Base-by-base conservation (phyloP, 106 monocot species). In the Apostasia shenzhenica region DNA sequence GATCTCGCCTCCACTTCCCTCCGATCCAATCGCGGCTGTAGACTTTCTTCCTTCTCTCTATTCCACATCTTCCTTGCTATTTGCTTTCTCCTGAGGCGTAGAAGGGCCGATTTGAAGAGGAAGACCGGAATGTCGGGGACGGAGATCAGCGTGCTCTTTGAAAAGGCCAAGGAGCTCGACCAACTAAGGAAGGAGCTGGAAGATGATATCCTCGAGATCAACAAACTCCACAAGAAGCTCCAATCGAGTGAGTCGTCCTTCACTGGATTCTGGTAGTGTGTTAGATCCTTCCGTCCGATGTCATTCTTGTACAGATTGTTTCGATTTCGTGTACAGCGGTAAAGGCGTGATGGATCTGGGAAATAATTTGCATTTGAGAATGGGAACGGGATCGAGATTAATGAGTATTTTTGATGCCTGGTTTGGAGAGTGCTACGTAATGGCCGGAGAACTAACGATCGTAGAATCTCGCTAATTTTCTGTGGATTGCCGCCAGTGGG, bases 81-180 rank as follows among this genome's bases (percentile, higher is more conserved):
- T 42, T 41, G 10, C 1, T 61, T 61, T 9, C 41, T 61, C 41
- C 2, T 42, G 8, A 26, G 26, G 26, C 26, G 0, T 26, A 26
- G 26, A 26, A 26, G 26, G 26, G 26, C 26, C 26, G 26, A 26
- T 26, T 26, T 26, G 26, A 26, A 26, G 60, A 1, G 60, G 45
- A 40, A 13, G 8, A 65, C 47, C 8, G 43, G 44, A 74, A 88
- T 89, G 88, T 68, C 88, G 64, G 77, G 73, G 51, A 59, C 74
- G 14, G 94, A 94, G 54, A 69, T 85, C 13, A 50, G 55, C 40
- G 62, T 48, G 41, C 48, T 92, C 7, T 65, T 97, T 42, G 95
- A 97, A 63, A 92, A 89, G 75, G 76, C 89, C 14, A 97, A 89
- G 89, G 95, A 97, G 70, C 78, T 97, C 54, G 95, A 97, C 64